Evolutionary conservation across 441 rosid genomes (phyloP).

Genomic region (Omphalea diandra): DNA sequence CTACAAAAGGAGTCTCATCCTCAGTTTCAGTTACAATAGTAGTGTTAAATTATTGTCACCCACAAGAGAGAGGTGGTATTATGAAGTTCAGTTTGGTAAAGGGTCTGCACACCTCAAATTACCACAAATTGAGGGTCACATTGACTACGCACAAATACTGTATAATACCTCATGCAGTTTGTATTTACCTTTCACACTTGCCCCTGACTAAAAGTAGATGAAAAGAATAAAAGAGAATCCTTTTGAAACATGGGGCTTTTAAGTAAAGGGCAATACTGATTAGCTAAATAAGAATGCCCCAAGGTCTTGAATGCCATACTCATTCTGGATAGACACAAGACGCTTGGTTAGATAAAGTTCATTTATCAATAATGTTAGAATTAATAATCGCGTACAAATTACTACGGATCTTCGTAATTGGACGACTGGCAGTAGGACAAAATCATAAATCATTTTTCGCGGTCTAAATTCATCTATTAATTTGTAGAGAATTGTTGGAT

Average conservation of each 20-base stretch:
- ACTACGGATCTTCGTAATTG: too few species aligned
- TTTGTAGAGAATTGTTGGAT: too few species aligned
- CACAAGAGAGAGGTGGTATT: conserved; percentile 12
- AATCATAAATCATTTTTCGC: too few species aligned
- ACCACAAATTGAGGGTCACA: not conserved
- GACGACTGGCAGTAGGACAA: too few species aligned
- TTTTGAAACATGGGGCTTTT: not conserved
- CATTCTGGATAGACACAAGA: not conserved
- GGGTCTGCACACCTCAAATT: conserved; percentile 7
- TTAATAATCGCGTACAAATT: too few species aligned
- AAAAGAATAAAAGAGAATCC: not conserved
- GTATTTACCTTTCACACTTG: not conserved
- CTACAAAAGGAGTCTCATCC: conserved; percentile 35
- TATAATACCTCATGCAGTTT: not conserved
- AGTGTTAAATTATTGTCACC: conserved; percentile 2
- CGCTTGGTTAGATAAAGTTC: not conserved
- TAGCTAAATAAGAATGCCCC: not conserved
- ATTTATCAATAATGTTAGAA: not conserved
- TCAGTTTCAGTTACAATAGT: conserved; percentile 16
- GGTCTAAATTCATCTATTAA: too few species aligned
- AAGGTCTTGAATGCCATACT: not conserved
- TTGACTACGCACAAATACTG: not conserved
- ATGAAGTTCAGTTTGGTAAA: conserved; percentile 2
- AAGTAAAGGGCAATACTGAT: not conserved
- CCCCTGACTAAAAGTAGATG: not conserved